These are phyloP conservation scores for Picochlorum costavermella DNA, from an alignment of 139 green algal genomes.

Conservation along the genomic window DNA sequence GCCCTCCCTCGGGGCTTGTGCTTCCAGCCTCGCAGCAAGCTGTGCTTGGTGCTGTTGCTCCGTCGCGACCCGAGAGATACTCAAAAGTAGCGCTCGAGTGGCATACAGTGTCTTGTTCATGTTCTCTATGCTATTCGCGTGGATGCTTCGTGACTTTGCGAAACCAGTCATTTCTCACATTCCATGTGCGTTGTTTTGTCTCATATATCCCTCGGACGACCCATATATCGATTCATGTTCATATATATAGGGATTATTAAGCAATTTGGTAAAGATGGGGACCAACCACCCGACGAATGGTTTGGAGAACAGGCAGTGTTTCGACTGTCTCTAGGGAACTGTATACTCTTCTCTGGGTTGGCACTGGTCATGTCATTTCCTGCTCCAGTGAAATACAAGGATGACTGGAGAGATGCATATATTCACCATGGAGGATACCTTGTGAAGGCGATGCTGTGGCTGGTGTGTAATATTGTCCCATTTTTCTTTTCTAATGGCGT, in stretches of 20 bases:
- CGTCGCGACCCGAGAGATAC: conserved; percentile 36
- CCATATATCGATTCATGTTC: background rate
- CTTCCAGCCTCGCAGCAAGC: conserved; percentile 37
- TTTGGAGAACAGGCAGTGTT: conserved; percentile 95
- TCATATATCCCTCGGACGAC: no score
- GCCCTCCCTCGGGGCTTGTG: conserved; percentile 28
- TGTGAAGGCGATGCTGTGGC: conserved; percentile 81
- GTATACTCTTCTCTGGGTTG: conserved; percentile 81
- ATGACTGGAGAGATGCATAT: conserved; percentile 64
- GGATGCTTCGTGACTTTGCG: conserved; percentile 87
- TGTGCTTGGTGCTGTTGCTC: conserved; percentile 50
- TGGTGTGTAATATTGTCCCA: conserved; percentile 61
- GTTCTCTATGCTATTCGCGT: conserved; percentile 74
- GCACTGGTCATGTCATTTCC: conserved; percentile 47
- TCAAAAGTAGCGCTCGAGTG: conserved; percentile 52
- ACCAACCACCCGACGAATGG: conserved; percentile 53
- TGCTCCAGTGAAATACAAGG: conserved; percentile 67
- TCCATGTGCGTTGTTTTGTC: conserved; percentile 54
- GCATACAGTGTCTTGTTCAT: conserved; percentile 84
- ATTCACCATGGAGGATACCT: conserved; percentile 84
- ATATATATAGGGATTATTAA: conserved; percentile 47
- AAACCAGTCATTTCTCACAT: conserved; percentile 86
- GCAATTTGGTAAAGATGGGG: conserved; percentile 16
- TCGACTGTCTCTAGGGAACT: conserved; percentile 87
- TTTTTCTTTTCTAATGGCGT: conserved; percentile 77